Evolutionary conservation across 306 rosid species (phyloP), one percentile per base, ranked within the genome.

Genomic region (Rosa rugosa): DNA sequence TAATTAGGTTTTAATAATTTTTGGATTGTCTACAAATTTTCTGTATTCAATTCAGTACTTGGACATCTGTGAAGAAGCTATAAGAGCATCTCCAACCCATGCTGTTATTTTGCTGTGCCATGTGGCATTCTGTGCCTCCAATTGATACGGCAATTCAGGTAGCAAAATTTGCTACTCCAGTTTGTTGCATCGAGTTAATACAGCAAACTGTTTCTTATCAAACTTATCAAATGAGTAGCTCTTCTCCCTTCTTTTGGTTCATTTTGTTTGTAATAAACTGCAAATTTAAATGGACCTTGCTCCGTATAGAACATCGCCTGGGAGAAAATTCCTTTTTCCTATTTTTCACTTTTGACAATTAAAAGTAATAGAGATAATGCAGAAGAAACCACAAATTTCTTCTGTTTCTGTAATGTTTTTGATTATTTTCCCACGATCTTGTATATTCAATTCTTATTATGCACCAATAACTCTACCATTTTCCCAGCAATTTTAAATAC

Each of bases 131-230:
- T 63, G 42, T 42, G 69, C 8, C 20, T 63, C 69, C 42, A 63
- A 63, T 27, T 63, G 41, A 63, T 31, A 63, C 6, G 69, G 69
- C 42, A 31, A 63, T 63, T 62, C 42, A 63, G 69, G 69, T 63
- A 63, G 69, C 69, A 63, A 63, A 63, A 31, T 63, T 63, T 63
- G 69, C 69, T 63, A 63, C 42, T 63, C 41, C 69, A 63, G 69
- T 63, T 31, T 63, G 69, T 63, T 31, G 42, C 69, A 12, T 62
- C 20, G 1, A 23, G 41, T 31, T 63, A 14, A 27, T 0, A 63
- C 42, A 5, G 69, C 69, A 63, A 31, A 31, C 53, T 13, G 4
- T 47, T 47, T 51, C 20, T 51, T 20, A n/a, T 8, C 62, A 8
- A 10, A n/a, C 62, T 27, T 63, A 9, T 63, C 69, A 31, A 62